Conservation (phyloP, 2,329 filamentous ascomycete genomes). For the Hypoxylon sp. region DNA sequence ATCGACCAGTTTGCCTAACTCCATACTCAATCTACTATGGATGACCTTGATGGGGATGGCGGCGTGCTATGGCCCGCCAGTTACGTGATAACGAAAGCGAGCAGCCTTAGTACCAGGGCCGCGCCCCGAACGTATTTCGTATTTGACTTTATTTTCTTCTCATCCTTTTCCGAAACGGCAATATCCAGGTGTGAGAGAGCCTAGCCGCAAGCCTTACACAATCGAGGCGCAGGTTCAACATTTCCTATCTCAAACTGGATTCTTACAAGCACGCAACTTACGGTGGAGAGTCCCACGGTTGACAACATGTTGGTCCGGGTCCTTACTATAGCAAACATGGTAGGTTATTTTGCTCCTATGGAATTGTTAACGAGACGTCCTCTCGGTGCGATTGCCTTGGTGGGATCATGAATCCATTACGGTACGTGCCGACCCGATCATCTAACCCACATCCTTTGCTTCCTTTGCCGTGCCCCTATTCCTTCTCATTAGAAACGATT, state of each 20-base stretch:
- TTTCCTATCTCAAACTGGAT: slow-evolving; percentile 33
- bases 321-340: slow-evolving; percentile 36
- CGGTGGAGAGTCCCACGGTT: slow-evolving; percentile 19
- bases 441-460: slow-evolving; percentile 39
- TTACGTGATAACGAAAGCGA: slow-evolving; percentile 13
- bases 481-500: slow-evolving; percentile 25
- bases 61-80: slow-evolving; percentile 3
- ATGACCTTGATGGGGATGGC: slow-evolving; percentile 8
- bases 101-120: slow-evolving; percentile 11
- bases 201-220: slow-evolving; percentile 38
- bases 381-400: slow-evolving; percentile 39
- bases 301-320: slow-evolving; percentile 18
- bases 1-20: slow-evolving; percentile 26
- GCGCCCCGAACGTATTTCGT: slow-evolving; percentile 19
- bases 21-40: background rate
- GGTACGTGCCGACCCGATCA: slow-evolving; percentile 40
- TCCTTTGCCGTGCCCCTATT: slow-evolving; percentile 41
- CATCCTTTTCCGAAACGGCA: slow-evolving; percentile 9
- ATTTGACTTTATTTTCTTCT: slow-evolving; percentile 17
- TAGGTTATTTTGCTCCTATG: slow-evolving; percentile 35
- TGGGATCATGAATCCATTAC: slow-evolving; percentile 46
- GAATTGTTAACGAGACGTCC: slow-evolving; percentile 39
- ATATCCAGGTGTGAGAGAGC: slow-evolving; percentile 31
- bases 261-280: slow-evolving; percentile 15
- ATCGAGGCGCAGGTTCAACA: slow-evolving; percentile 48